phyloP scores from a whole-genome alignment of 306 rosid genomes.

The Trifolium dubium region DNA sequence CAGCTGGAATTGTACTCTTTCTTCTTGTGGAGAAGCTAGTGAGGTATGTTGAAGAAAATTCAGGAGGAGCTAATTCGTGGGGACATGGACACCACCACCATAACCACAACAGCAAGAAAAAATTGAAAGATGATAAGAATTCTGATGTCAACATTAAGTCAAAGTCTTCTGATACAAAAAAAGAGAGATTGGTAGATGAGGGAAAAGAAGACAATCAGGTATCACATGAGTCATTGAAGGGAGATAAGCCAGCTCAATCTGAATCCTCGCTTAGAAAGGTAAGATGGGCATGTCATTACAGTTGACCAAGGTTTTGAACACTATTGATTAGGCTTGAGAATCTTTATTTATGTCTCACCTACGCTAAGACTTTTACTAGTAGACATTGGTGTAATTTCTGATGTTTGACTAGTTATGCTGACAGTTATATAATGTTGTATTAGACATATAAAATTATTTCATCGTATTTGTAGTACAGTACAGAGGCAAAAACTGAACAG shows the following conservation, averaged over 20 bases:
- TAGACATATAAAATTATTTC: conserved; percentile 14
- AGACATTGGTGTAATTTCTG: conserved; percentile 24
- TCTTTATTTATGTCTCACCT: conserved; percentile 21
- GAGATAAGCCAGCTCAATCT: conserved; percentile 46
- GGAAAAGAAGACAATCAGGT: conserved; percentile 43
- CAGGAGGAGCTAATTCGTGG: conserved; percentile 68
- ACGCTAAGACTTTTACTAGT: conserved; percentile 14
- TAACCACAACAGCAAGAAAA: conserved; percentile 62
- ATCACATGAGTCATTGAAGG: conserved; percentile 47
- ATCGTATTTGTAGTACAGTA: conserved; percentile 2
- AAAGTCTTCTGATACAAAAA: conserved; percentile 42
- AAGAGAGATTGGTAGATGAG: conserved; percentile 43
- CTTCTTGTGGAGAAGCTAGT: conserved; percentile 93
- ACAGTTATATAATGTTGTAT: conserved; percentile 19
- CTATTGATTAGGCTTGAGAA: conserved; percentile 30
- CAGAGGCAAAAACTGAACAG: conserved; percentile 6
- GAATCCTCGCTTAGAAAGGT: conserved; percentile 72
- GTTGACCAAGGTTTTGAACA: conserved; percentile 20
- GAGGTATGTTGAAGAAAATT: conserved; percentile 88
- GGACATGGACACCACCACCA: conserved; percentile 84
- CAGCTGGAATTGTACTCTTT: conserved; percentile 94
- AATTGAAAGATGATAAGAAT: conserved; percentile 61
- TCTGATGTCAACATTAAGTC: conserved; percentile 34
- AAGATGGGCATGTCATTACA: conserved; percentile 34
- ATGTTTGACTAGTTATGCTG: conserved; percentile 30